Base-by-base conservation (phyloP, 2,329 filamentous ascomycete genomes). In the Lomentospora prolificans region DNA sequence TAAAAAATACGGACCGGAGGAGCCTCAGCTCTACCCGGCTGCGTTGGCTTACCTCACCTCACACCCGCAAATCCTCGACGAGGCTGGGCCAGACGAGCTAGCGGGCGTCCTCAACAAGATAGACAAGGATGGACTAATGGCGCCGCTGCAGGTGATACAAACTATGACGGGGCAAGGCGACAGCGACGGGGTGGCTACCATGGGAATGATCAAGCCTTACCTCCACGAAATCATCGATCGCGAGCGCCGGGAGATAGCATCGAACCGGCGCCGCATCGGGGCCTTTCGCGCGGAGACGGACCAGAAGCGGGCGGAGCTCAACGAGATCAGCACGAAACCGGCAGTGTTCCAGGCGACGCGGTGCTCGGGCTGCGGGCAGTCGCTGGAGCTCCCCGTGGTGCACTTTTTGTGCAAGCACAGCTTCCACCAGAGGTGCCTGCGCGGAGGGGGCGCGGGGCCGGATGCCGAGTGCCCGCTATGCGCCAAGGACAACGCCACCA, bases 341-440 rank as follows among this genome's bases (percentile, higher is more conserved):
- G 84, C 86, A 19, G 87, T 95, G 1, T 97, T 99, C 76, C 89
- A 95, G 67, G 85, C 90, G 0, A 91, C 90, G 31, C 82, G 94
- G 53, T 99, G 94, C 68, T 85, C 87, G 27, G 85, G 87, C 53
- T 99, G 94, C 67, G 84, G 83, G 14, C 80, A 84, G 36, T 78
- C 82, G 25, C 77, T 97, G 17, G 91, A 96, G 61, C 75, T 97
- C 10, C 94, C 94, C 0, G 89, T 86, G 0, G 91, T 99, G 51
- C 94, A 99, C 67, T 99, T 99, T 68, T 72, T 99, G 60, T 99
- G 94, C 75, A 96, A 95, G 69, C 94, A 99, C 69, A 91, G 86
- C 58, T 99, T 96, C 76, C 94, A 99, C 67, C 89, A 95, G 72
- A 80, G 89, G 50, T 99, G 92, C 69, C 73, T 99, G 65, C 72